phyloP scores from a whole-genome alignment of 768 basidiomycete genomes.

The Mycena sanguinolenta region DNA sequence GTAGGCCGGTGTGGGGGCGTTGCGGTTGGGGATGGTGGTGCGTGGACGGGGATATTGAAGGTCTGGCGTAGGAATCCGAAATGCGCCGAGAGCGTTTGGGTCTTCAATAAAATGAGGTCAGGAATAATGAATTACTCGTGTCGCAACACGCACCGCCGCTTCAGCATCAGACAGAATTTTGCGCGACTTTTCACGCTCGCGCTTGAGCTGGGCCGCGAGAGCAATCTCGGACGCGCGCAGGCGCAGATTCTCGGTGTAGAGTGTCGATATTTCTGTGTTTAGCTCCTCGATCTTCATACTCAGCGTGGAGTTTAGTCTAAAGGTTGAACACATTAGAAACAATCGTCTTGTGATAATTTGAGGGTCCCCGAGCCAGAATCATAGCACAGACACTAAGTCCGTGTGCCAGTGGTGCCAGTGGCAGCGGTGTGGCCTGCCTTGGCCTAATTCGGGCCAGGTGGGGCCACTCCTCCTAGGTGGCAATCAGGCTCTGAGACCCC shows the following conservation, averaged over 20 bases:
- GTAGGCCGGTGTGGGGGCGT: slow-evolving; percentile 33
- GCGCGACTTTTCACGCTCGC: slow-evolving; percentile 82
- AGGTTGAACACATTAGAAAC: slow-evolving; percentile 1
- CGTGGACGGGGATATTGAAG: slow-evolving; percentile 54
- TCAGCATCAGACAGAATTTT: slow-evolving; percentile 82
- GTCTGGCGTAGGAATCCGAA: slow-evolving; percentile 75
- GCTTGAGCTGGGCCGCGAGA: slow-evolving; percentile 80
- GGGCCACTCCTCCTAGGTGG: not conserved
- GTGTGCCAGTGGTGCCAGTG: not conserved
- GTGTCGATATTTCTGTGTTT: slow-evolving; percentile 84
- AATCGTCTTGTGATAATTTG: not conserved
- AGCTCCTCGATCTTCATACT: slow-evolving; percentile 89
- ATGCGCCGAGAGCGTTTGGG: slow-evolving; percentile 73
- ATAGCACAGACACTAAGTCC: not conserved
- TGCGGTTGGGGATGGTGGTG: slow-evolving; percentile 33
- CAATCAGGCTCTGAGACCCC: slow-evolving; percentile 17
- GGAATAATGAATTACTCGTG: slow-evolving; percentile 26
- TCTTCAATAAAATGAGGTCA: slow-evolving; percentile 52
- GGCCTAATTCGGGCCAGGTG: slow-evolving; percentile 7
- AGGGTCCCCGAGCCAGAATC: not conserved
- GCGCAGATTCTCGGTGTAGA: slow-evolving; percentile 86
- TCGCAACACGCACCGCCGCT: slow-evolving; percentile 66
- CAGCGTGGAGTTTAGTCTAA: slow-evolving; percentile 86
- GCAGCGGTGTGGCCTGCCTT: slow-evolving; percentile 16
- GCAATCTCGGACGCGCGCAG: slow-evolving; percentile 86